phyloP scores from a whole-genome alignment of 345 rosid species.

The Brassica juncea region DNA sequence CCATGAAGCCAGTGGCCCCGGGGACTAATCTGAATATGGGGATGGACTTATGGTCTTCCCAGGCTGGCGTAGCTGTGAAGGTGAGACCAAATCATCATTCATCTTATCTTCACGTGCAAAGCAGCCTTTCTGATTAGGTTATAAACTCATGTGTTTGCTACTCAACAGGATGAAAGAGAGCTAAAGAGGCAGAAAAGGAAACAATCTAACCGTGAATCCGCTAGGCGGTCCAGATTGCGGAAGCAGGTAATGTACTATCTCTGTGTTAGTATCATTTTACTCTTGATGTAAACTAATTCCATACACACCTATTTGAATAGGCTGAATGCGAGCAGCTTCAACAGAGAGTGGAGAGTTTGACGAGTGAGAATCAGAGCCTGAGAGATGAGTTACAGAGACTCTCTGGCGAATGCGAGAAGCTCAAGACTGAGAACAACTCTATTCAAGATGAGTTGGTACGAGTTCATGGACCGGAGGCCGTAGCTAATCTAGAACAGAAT shows the following conservation, averaged over 20 bases:
- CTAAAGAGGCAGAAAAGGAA: slow-evolving; percentile 91
- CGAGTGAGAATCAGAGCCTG: slow-evolving; percentile 61
- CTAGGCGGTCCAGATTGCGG: slow-evolving; percentile 93
- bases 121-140: slow-evolving; percentile 27
- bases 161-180: slow-evolving; percentile 83
- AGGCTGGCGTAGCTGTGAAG: slow-evolving; percentile 64
- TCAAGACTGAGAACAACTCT: slow-evolving; percentile 72
- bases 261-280: not conserved
- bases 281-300: not conserved
- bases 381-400: slow-evolving; percentile 81
- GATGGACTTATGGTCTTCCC: slow-evolving; percentile 86
- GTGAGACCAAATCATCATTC: slow-evolving; percentile 48
- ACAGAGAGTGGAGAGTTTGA: slow-evolving; percentile 66
- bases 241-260: slow-evolving; percentile 64
- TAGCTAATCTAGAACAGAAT: slow-evolving; percentile 62
- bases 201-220: slow-evolving; percentile 98
- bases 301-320: slow-evolving; percentile 35
- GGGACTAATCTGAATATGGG: slow-evolving; percentile 85
- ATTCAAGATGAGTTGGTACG: slow-evolving; percentile 77
- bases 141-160: slow-evolving; percentile 6
- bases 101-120: slow-evolving; percentile 8
- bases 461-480: slow-evolving; percentile 71
- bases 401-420: slow-evolving; percentile 86
- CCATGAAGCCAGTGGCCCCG: slow-evolving; percentile 71
- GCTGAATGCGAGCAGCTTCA: slow-evolving; percentile 96